phyloP scores from a whole-genome alignment of 2,329 filamentous ascomycete species.

The Tolypocladium album region DNA sequence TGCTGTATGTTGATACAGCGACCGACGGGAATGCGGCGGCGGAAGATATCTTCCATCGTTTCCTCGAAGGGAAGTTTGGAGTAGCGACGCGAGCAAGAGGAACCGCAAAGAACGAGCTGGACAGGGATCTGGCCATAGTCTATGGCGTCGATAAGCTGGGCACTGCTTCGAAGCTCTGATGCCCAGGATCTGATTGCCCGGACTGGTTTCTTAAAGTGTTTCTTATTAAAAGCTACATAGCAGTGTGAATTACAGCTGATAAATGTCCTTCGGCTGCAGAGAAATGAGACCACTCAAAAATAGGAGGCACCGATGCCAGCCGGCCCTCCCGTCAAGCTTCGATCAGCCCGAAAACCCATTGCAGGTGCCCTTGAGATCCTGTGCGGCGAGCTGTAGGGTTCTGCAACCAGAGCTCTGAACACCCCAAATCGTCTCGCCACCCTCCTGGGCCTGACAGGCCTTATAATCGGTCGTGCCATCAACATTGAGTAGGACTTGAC shows the following conservation, averaged over 20 bases:
- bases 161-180: constrained; percentile 13
- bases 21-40: constrained; percentile 24
- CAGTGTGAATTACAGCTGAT: neutral
- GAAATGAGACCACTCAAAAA: neutral
- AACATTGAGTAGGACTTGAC: constrained; percentile 11
- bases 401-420: constrained; percentile 12
- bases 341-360: neutral
- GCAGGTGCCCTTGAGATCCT: constrained; percentile 16
- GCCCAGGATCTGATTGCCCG: neutral
- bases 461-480: constrained; percentile 13
- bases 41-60: constrained; percentile 28
- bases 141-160: constrained; percentile 16
- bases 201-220: neutral
- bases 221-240: neutral
- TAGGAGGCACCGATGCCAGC: neutral
- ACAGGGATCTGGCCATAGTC: constrained; percentile 21
- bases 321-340: neutral
- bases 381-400: constrained; percentile 12
- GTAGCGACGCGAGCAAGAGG: constrained; percentile 8
- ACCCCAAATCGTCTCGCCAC: constrained; percentile 14
- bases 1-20: constrained; percentile 29
- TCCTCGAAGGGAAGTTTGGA: constrained; percentile 18
- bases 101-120: constrained; percentile 15
- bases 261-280: neutral
- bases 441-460: constrained; percentile 12